A percentile compares a stretch with the other conserved stretches of the same genome.
These are phyloP conservation scores for Protea cynaroides DNA, from an alignment of 164 flowering plant genomes.

Conservation along the genomic window DNA sequence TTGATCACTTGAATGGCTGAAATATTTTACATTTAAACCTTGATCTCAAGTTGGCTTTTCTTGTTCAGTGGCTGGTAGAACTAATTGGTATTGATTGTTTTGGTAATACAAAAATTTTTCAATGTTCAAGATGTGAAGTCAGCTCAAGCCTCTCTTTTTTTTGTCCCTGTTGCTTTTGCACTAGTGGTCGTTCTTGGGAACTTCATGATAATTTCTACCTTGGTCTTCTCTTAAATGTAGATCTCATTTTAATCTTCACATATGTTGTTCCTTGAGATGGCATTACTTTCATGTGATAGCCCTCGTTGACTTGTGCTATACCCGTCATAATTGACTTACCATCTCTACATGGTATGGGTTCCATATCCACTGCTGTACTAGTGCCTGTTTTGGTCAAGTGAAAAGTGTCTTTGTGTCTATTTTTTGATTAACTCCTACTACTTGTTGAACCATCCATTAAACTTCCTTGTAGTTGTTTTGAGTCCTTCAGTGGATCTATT, in stretches of 20 bases:
- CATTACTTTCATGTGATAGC: too few relatives aligned
- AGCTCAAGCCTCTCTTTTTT: neutral
- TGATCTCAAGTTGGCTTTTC: too few relatives aligned
- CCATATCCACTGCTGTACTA: neutral
- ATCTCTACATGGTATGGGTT: neutral
- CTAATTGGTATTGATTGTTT: too few relatives aligned
- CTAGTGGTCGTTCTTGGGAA: neutral
- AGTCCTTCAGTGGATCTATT: neutral
- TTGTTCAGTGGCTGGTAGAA: too few relatives aligned
- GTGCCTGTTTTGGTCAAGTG: neutral
- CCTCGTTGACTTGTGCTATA: too few relatives aligned
- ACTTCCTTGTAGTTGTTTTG: neutral
- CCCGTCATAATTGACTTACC: too few relatives aligned
- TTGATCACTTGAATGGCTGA: too few relatives aligned
- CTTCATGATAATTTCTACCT: too few relatives aligned
- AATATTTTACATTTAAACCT: too few relatives aligned
- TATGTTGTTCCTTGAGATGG: too few relatives aligned
- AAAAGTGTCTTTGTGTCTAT: neutral
- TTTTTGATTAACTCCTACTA: neutral
- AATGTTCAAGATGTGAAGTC: neutral
- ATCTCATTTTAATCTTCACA: neutral
- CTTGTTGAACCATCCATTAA: neutral
- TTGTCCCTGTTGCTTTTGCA: neutral
- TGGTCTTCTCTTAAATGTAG: neutral
- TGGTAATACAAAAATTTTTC: neutral